Evolutionary conservation across 306 rosid genomes (phyloP).

Genomic region (Trifolium fragiferum): DNA sequence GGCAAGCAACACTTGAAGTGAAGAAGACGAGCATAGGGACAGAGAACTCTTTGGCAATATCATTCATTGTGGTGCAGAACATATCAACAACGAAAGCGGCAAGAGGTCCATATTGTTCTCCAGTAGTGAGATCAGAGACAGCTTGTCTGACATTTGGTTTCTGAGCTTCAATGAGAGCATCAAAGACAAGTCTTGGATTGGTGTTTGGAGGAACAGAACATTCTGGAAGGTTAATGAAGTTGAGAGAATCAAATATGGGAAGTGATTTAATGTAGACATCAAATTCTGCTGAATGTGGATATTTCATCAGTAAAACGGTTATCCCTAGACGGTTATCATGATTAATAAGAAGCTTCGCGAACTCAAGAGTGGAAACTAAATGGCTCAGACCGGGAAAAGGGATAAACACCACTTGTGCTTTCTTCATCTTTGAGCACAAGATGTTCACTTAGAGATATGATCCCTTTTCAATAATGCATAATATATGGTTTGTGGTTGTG

Average conservation of each 20-base stretch:
- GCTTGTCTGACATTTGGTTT: slow-evolving; percentile 41
- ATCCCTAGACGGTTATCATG: neutral
- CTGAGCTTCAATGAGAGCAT: slow-evolving; percentile 27
- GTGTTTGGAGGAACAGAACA: neutral
- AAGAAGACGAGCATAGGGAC: slow-evolving; percentile 53
- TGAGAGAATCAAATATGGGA: neutral
- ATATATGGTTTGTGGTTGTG: too few relatives aligned
- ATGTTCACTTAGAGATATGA: neutral
- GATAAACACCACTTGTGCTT: slow-evolving; percentile 16
- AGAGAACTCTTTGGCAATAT: slow-evolving; percentile 54
- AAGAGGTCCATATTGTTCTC: neutral
- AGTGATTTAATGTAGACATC: neutral
- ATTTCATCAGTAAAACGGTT: neutral
- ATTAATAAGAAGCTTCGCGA: neutral
- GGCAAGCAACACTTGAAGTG: slow-evolving; percentile 43
- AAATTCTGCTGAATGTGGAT: neutral
- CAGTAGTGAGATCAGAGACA: neutral
- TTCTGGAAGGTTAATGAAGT: neutral
- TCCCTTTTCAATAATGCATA: too few relatives aligned
- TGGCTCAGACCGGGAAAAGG: neutral
- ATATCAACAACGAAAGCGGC: slow-evolving; percentile 64
- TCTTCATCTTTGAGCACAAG: slow-evolving; percentile 1
- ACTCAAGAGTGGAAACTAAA: neutral
- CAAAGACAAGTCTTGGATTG: neutral
- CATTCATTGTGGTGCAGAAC: slow-evolving; percentile 56